A percentile compares a stretch with the other conserved stretches of the same genome.
phyloP scores from a whole-genome alignment of 208 protist genomes.

The Leishmania mexicana region DNA sequence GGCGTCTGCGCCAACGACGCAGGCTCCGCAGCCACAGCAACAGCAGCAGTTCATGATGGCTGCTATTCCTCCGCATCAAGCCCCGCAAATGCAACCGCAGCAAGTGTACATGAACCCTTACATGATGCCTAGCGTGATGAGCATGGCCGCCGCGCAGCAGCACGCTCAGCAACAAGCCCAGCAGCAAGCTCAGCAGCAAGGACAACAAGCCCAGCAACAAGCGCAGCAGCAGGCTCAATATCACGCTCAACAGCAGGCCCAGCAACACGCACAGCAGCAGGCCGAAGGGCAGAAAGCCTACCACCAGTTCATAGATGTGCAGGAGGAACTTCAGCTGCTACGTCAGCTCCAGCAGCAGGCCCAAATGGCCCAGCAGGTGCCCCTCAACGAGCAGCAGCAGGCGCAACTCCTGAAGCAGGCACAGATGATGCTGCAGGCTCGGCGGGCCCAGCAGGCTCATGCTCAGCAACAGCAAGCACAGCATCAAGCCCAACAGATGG shows the following conservation, averaged over 20 bases:
- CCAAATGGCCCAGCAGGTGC: constrained; percentile 4
- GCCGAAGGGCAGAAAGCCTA: constrained; percentile 10
- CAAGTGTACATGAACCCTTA: constrained; percentile 35
- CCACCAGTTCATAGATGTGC: constrained; percentile 26
- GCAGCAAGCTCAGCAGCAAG: constrained; percentile 16
- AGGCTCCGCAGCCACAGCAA: constrained; percentile 4
- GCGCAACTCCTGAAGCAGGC: constrained; percentile 26
- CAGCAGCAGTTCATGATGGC: constrained; percentile 30
- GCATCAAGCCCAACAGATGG: constrained; percentile 21
- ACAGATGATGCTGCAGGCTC: constrained; percentile 19
- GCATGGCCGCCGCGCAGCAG: constrained; percentile 19
- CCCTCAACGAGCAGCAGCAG: constrained; percentile 20
- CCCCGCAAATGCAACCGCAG: constrained; percentile 27
- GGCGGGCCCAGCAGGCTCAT: constrained; percentile 15
- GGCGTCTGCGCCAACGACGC: constrained; percentile 10
- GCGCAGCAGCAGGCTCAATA: constrained; percentile 21
- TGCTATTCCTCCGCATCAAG: constrained; percentile 8
- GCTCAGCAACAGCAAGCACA: constrained; percentile 28
- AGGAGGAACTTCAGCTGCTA: constrained; percentile 27
- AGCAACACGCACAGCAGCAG: constrained; percentile 10
- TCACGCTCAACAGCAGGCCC: constrained; percentile 1
- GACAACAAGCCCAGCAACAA: constrained; percentile 3
- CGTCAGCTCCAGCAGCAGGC: constrained; percentile 24
- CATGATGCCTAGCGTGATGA: constrained; percentile 26
- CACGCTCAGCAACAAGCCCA: constrained; percentile 18